These are phyloP conservation scores for Bertia moriformis DNA, from an alignment of 2,329 filamentous ascomycete species.

Conservation along the genomic window DNA sequence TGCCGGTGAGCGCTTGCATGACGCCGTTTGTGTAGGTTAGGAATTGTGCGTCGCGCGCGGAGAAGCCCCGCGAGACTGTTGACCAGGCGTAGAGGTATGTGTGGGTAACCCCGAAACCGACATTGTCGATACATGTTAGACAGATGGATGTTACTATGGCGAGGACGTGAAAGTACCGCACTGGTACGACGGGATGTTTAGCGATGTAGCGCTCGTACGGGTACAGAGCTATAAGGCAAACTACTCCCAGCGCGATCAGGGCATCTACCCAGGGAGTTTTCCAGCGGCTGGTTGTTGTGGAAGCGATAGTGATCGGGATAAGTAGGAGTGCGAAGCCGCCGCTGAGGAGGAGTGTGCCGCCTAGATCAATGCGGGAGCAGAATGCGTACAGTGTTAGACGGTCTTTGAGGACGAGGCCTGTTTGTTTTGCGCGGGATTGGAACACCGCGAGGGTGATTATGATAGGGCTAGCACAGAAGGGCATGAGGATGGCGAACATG, in stretches of 20 bases:
- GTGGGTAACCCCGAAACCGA: slow-evolving; percentile 27
- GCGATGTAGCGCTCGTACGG: slow-evolving; percentile 30
- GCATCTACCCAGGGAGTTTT: slow-evolving; percentile 26
- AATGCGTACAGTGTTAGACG: slow-evolving; percentile 15
- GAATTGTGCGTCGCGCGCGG: slow-evolving; percentile 24
- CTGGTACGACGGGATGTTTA: slow-evolving; percentile 26
- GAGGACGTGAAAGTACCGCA: slow-evolving; percentile 24
- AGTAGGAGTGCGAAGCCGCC: slow-evolving; percentile 30
- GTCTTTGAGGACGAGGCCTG: slow-evolving; percentile 19
- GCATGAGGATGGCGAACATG: slow-evolving; percentile 38
- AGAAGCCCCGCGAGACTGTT: slow-evolving; percentile 23
- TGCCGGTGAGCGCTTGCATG: slow-evolving; percentile 24
- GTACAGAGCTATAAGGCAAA: slow-evolving; percentile 24
- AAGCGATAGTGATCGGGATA: slow-evolving; percentile 29
- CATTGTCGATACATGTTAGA: slow-evolving; percentile 22
- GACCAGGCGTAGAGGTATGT: slow-evolving; percentile 32
- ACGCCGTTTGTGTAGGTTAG: slow-evolving; percentile 20
- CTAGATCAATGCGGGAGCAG: slow-evolving; percentile 20
- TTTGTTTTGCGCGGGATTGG: slow-evolving; percentile 29
- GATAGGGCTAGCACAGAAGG: slow-evolving; percentile 32
- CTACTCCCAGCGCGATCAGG: slow-evolving; percentile 24
- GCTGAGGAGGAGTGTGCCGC: slow-evolving; percentile 28
- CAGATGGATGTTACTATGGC: slow-evolving; percentile 23
- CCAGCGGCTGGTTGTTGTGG: slow-evolving; percentile 23
- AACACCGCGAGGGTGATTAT: slow-evolving; percentile 30